Conservation (phyloP, 2,329 filamentous ascomycete species). For the Epichloe sibirici region DNA sequence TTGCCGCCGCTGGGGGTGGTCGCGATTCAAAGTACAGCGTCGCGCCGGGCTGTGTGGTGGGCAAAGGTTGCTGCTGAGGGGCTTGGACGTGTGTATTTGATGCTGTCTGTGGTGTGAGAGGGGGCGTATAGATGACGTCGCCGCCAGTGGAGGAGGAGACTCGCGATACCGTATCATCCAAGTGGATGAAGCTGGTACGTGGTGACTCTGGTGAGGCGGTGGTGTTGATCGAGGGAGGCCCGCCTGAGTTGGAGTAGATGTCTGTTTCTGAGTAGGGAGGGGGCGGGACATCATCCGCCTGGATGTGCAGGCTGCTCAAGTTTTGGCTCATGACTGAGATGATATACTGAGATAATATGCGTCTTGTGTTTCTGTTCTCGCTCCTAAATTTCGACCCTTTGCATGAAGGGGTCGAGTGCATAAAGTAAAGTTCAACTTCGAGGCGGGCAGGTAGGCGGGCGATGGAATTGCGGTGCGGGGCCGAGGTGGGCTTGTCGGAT, state of each 20-base stretch:
- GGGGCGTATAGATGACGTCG: slow-evolving; percentile 36
- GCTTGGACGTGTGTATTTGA: slow-evolving; percentile 6
- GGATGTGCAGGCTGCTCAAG: slow-evolving; percentile 10
- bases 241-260: slow-evolving; percentile 34
- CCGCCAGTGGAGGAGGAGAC: slow-evolving; percentile 30
- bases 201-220: slow-evolving; percentile 8
- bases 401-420: too few species aligned
- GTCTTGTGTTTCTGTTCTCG: too few species aligned
- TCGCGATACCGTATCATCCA: slow-evolving; percentile 24
- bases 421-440: too few species aligned
- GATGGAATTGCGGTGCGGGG: neutral
- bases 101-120: slow-evolving; percentile 30
- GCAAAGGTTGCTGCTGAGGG: neutral
- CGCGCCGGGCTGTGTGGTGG: slow-evolving; percentile 9
- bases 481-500: neutral
- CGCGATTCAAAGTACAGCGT: slow-evolving; percentile 34
- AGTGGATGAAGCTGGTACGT: slow-evolving; percentile 13
- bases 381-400: too few species aligned
- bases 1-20: slow-evolving; percentile 17
- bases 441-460: neutral
- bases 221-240: slow-evolving; percentile 13
- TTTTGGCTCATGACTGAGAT: slow-evolving; percentile 8
- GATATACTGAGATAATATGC: too few species aligned
- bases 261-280: slow-evolving; percentile 48
- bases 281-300: slow-evolving; percentile 31